Evolutionary conservation across 495 filamentous ascomycete species (phyloP).

Genomic region (Podospora pseudoanserina): DNA sequence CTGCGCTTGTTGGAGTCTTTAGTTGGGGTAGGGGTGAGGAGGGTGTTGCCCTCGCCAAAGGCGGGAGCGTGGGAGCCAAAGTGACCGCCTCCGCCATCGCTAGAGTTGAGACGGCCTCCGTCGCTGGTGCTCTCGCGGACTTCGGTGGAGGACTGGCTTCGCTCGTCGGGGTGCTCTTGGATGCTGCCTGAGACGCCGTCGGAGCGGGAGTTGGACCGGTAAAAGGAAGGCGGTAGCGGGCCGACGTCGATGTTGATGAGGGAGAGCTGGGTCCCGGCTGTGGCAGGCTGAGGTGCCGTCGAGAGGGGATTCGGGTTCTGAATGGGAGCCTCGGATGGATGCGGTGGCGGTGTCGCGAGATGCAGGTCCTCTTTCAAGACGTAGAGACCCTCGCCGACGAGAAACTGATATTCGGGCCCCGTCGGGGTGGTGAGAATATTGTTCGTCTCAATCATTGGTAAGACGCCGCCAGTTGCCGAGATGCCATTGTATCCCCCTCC

Average conservation of each 20-base stretch:
- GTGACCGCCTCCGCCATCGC: conserved; percentile 30
- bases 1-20: conserved; percentile 75
- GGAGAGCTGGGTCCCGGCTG: conserved; percentile 81
- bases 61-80: conserved; percentile 52
- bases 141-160: conserved; percentile 57
- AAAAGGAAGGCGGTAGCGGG: conserved; percentile 55
- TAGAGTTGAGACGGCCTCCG: conserved; percentile 37
- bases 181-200: conserved; percentile 51
- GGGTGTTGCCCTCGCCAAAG: conserved; percentile 85
- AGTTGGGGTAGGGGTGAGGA: conserved; percentile 54
- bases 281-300: conserved; percentile 74
- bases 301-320: conserved; percentile 85
- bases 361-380: conserved; percentile 82
- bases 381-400: conserved; percentile 94
- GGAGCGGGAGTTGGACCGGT: conserved; percentile 38
- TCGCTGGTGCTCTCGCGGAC: conserved; percentile 46
- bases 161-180: conserved; percentile 55
- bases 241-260: conserved; percentile 64
- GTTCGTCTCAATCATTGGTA: conserved; percentile 83
- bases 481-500: conserved; percentile 55
- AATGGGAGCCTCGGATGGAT: conserved; percentile 85
- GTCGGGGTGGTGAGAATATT: conserved; percentile 78
- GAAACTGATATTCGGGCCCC: conserved; percentile 74
- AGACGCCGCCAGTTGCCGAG: conserved; percentile 57
- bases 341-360: conserved; percentile 89